Evolutionary conservation across 2,329 filamentous ascomycete genomes (phyloP).

Genomic region (Magnaporthiopsis poae): DNA sequence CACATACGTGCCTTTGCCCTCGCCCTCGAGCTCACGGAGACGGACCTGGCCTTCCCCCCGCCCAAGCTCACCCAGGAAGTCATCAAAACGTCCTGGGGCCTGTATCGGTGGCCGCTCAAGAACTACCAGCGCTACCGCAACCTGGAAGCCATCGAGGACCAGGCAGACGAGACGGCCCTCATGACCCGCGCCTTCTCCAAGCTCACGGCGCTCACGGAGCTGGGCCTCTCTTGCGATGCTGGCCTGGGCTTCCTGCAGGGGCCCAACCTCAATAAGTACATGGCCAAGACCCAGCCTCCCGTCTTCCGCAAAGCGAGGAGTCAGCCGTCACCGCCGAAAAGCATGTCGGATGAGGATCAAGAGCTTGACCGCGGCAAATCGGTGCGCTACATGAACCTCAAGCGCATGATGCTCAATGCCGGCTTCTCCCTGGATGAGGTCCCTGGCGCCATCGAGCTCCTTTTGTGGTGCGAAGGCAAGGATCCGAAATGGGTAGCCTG

Average conservation of each 20-base stretch:
- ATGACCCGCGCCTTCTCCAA: slow-evolving; percentile 51
- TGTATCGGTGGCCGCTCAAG: slow-evolving; percentile 53
- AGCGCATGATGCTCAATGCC: slow-evolving; percentile 9
- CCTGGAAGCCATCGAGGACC: slow-evolving; percentile 50
- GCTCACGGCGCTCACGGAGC: slow-evolving; percentile 41
- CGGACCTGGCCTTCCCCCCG: slow-evolving; percentile 38
- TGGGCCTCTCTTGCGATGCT: slow-evolving; percentile 58
- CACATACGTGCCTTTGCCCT: slow-evolving; percentile 56
- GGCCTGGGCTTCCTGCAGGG: slow-evolving; percentile 59
- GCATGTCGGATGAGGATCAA: neutral
- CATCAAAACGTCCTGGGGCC: slow-evolving; percentile 51
- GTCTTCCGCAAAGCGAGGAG: slow-evolving; percentile 9
- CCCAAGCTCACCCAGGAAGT: slow-evolving; percentile 46
- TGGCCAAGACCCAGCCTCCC: slow-evolving; percentile 4
- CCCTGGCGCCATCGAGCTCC: slow-evolving; percentile 6
- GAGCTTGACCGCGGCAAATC: neutral
- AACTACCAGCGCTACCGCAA: slow-evolving; percentile 50
- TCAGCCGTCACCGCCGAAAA: neutral
- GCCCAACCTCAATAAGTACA: slow-evolving; percentile 32
- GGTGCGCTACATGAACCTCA: slow-evolving; percentile 3
- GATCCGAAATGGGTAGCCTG: neutral
- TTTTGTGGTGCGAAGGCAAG: slow-evolving; percentile 8
- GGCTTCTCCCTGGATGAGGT: slow-evolving; percentile 7
- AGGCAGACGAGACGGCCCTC: slow-evolving; percentile 51
- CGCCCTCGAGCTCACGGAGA: slow-evolving; percentile 57